phyloP scores from a whole-genome alignment of 208 protist species.

The Trypanosoma brucei region DNA sequence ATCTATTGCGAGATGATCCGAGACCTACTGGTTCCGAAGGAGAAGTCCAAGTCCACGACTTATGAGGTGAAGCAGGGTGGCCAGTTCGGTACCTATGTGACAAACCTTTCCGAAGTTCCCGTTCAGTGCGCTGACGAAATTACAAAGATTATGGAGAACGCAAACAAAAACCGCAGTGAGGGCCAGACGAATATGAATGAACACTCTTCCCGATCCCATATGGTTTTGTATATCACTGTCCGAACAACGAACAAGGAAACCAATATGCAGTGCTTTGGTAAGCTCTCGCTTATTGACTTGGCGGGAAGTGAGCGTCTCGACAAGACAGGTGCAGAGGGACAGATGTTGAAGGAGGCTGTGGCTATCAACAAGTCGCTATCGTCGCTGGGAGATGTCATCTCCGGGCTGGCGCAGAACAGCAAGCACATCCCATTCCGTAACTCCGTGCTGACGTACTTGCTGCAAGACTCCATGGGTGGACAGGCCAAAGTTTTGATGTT shows the following conservation, averaged over 20 bases:
- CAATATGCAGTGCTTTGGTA: constrained; percentile 87
- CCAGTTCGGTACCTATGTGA: constrained; percentile 86
- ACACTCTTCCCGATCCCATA: constrained; percentile 92
- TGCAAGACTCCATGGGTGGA: constrained; percentile 91
- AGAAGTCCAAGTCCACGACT: constrained; percentile 36
- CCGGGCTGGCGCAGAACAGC: constrained; percentile 66
- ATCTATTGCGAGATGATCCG: constrained; percentile 90
- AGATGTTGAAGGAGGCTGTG: constrained; percentile 86
- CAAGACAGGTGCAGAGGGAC: constrained; percentile 83
- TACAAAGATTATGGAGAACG: constrained; percentile 74
- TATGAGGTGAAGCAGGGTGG: constrained; percentile 91
- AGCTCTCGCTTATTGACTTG: constrained; percentile 92
- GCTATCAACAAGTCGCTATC: constrained; percentile 92
- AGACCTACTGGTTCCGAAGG: constrained; percentile 73
- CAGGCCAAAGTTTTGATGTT: constrained; percentile 96
- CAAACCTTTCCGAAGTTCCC: constrained; percentile 75
- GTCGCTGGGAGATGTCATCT: constrained; percentile 87
- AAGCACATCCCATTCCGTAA: constrained; percentile 93
- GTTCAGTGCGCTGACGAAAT: constrained; percentile 75
- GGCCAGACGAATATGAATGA: constrained; percentile 93
- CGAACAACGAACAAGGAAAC: constrained; percentile 86
- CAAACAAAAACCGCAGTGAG: constrained; percentile 67
- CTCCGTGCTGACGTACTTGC: constrained; percentile 86
- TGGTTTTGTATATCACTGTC: constrained; percentile 90
- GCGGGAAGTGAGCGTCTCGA: constrained; percentile 90